These are phyloP conservation scores for Coniophora puteana DNA, from an alignment of 1,284 basidiomycete species.

Conservation along the genomic window DNA sequence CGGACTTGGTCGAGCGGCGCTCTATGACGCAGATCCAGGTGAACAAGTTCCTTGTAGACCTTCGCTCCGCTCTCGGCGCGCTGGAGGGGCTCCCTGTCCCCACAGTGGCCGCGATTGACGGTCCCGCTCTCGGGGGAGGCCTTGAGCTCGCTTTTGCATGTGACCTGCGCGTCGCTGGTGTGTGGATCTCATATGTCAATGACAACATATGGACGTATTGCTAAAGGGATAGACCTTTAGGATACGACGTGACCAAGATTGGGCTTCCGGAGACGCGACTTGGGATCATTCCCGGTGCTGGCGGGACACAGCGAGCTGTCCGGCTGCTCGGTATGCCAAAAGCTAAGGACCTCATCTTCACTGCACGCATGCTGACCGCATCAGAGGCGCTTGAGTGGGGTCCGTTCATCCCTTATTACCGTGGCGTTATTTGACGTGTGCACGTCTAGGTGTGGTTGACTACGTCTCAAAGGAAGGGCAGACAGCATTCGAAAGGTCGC, in stretches of 20 bases:
- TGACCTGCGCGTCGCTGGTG: slow-evolving; percentile 85
- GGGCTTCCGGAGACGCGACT: slow-evolving; percentile 76
- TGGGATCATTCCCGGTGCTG: slow-evolving; percentile 95
- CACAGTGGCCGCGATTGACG: slow-evolving; percentile 90
- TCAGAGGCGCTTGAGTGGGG: slow-evolving; percentile 75
- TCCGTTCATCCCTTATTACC: slow-evolving; percentile 24
- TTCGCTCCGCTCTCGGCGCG: slow-evolving; percentile 70
- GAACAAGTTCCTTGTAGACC: slow-evolving; percentile 72
- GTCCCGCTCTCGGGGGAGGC: slow-evolving; percentile 89
- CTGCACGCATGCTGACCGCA: slow-evolving; percentile 53
- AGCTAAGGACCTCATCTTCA: slow-evolving; percentile 84
- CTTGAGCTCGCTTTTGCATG: slow-evolving; percentile 85
- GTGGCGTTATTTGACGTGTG: slow-evolving; percentile 9
- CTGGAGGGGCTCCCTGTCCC: slow-evolving; percentile 84
- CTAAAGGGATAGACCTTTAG: slow-evolving; percentile 19
- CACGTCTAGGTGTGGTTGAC: slow-evolving; percentile 66
- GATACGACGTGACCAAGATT: slow-evolving; percentile 60
- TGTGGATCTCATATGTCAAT: not conserved
- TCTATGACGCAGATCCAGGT: slow-evolving; percentile 78
- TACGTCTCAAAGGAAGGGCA: slow-evolving; percentile 62
- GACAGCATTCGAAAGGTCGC: slow-evolving; percentile 63
- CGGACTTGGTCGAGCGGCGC: slow-evolving; percentile 84
- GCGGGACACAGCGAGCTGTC: slow-evolving; percentile 86
- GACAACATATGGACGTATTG: not conserved
- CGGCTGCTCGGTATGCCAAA: slow-evolving; percentile 78